Evolutionary conservation across 2,329 filamentous ascomycete species (phyloP), one percentile per base, ranked within the genome.

Genomic region (Arthrobotrys conoides): DNA sequence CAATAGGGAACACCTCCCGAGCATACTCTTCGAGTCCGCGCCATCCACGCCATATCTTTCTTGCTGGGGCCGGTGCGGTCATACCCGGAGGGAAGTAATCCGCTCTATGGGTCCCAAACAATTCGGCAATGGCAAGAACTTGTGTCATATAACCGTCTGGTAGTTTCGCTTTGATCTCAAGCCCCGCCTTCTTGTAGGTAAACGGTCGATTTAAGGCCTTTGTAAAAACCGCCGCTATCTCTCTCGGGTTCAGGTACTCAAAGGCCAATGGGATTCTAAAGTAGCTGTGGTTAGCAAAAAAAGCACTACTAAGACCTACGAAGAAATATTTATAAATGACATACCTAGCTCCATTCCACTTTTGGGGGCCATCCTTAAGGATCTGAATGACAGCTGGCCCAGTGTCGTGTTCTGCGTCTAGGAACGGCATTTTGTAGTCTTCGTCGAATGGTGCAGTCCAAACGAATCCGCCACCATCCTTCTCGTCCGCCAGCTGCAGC

Each of bases 381-480:
- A 98, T 91, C 84, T 98, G 95, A 71, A 97, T 87, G 57, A 98
- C 90, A 1, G 95, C 93, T 0, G 96, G 94, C 3, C 96, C 96
- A 51, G 97, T 91, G 82, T 99, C 96, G 83, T 98, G 95, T 85
- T 98, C 96, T 3, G 94, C 94, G 83, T 99, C 96, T 46, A 99
- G 87, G 94, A 95, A 99, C 0, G 96, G 96, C 44, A 99, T 87
- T 80, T 93, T 93, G 73, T 91, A 92, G 82, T 97, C 89, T 1
- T 93, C 92, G 82, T 97, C 93, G 84, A 98, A 98, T 0, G 96
- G 96, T 0, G 95, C 95, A 83, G 93, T 91, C 96, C 96, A 98
- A 75, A 91, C 87, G 84, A 97, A 97, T 27, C 73, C 78, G 20
- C 68, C 71, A 18, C 93, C 94, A 82, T 97, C 93, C 0, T 87